Evolutionary conservation across 768 basidiomycete species (phyloP).

Genomic region (Amanita inopinata): DNA sequence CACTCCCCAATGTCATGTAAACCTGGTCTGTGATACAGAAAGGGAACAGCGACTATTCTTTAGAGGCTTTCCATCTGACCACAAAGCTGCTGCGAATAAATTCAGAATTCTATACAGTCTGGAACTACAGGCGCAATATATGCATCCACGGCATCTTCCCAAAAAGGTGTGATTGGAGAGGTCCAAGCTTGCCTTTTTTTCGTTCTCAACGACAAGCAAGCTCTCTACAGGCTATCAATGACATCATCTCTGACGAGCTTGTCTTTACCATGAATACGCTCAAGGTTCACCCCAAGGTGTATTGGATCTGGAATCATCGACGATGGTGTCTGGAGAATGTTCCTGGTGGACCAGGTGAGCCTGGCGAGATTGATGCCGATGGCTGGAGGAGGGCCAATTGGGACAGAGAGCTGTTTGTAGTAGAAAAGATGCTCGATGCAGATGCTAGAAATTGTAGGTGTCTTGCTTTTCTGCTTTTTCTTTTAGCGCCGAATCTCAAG

Average conservation of each 20-base stretch:
- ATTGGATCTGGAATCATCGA: conserved; percentile 98
- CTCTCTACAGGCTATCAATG: conserved; percentile 49
- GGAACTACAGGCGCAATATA: conserved; percentile 89
- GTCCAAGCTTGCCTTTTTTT: background rate
- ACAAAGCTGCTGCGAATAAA: conserved; percentile 71
- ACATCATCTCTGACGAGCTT: conserved; percentile 63
- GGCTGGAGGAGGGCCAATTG: conserved; percentile 79
- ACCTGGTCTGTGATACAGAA: conserved; percentile 39
- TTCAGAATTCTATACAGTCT: conserved; percentile 93
- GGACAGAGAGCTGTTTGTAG: conserved; percentile 77
- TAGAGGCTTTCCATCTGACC: conserved; percentile 71
- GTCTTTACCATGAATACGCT: conserved; percentile 73
- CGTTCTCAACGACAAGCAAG: conserved; percentile 27
- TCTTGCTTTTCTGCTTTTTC: background rate
- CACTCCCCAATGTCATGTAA: conserved; percentile 5
- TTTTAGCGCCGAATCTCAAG: too few species aligned
- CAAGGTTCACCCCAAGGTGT: conserved; percentile 85
- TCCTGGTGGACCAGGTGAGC: conserved; percentile 56
- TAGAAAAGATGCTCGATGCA: conserved; percentile 86
- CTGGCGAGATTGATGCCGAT: conserved; percentile 31
- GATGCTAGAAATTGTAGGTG: conserved; percentile 88
- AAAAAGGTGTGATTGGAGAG: conserved; percentile 41
- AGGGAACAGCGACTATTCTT: conserved; percentile 53
- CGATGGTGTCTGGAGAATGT: conserved; percentile 89
- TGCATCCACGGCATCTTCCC: conserved; percentile 64